phyloP scores from a whole-genome alignment of 148 eudicot species.

The Selenicereus undatus region DNA sequence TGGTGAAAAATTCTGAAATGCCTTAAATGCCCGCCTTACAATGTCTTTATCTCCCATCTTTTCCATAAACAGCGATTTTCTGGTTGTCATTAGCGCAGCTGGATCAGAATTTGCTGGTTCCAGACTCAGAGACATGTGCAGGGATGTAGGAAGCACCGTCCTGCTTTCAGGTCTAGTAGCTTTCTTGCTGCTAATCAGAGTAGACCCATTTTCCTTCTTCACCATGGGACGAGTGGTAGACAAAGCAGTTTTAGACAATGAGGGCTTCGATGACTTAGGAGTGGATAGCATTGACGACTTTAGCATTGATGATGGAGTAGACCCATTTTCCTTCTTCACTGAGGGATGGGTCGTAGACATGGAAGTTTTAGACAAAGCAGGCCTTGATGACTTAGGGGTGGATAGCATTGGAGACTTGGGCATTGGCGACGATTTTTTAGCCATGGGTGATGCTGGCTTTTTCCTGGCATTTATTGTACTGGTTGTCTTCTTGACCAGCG shows the following conservation, averaged over 20 bases:
- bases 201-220: constrained; percentile 41
- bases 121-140: constrained; percentile 68
- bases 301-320: constrained; percentile 19
- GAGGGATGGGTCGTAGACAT: constrained; percentile 37
- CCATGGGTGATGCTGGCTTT: constrained; percentile 38
- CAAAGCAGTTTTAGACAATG: constrained; percentile 26
- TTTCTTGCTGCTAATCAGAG: constrained; percentile 47
- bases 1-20: constrained; percentile 51
- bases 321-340: constrained; percentile 39
- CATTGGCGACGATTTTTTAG: constrained; percentile 27
- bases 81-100: constrained; percentile 33
- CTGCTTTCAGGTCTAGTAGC: constrained; percentile 36
- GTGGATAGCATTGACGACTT: constrained; percentile 41
- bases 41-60: constrained; percentile 97
- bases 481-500: constrained; percentile 35
- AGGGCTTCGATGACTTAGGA: constrained; percentile 44
- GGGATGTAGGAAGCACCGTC: constrained; percentile 49
- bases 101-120: constrained; percentile 45
- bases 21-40: constrained; percentile 78
- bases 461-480: constrained; percentile 38
- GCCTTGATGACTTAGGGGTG: constrained; percentile 45
- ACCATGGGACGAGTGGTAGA: constrained; percentile 37
- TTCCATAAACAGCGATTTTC: constrained; percentile 85
- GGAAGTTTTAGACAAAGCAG: constrained; percentile 27
- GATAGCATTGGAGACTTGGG: constrained; percentile 41